A percentile compares a stretch with the other conserved stretches of the same genome.
phyloP scores from a whole-genome alignment of 495 filamentous ascomycete species.

The Penicillium subrubescens region DNA sequence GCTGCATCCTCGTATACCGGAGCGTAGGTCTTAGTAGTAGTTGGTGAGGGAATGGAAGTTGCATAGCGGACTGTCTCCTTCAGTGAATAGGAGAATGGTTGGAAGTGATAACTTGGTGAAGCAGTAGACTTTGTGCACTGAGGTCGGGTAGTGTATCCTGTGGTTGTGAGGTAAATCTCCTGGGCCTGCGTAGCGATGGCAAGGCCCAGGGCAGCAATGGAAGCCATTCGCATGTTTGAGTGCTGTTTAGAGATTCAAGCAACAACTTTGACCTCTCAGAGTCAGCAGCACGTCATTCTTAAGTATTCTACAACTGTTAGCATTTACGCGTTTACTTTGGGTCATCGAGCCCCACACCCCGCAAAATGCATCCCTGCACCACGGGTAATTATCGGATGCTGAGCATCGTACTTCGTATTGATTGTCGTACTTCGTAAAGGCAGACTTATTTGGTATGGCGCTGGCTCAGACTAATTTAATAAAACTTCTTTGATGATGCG shows the following conservation, averaged over 20 bases:
- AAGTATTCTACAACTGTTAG: not conserved
- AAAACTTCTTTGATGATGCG: not conserved
- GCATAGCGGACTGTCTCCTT: constrained; percentile 32
- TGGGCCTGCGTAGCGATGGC: constrained; percentile 21
- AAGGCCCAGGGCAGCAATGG: constrained; percentile 3
- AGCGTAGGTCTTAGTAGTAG: constrained; percentile 25
- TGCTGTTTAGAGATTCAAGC: not conserved
- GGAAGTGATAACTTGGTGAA: constrained; percentile 26
- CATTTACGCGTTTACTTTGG: not conserved
- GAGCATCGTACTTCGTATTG: not conserved
- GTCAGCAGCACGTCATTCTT: not conserved
- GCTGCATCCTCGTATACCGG: constrained; percentile 22
- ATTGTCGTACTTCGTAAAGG: not conserved
- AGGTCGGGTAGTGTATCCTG: constrained; percentile 24
- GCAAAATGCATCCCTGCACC: not conserved
- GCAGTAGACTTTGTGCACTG: constrained; percentile 22
- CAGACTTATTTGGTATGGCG: not conserved
- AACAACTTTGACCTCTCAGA: not conserved
- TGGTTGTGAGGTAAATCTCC: constrained; percentile 28
- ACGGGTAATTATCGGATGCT: not conserved
- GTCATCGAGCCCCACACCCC: not conserved
- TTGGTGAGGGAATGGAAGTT: constrained; percentile 30
- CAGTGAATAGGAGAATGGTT: constrained; percentile 27
- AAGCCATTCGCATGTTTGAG: constrained; percentile 2
- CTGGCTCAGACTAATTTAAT: not conserved